A percentile compares a stretch with the other conserved stretches of the same genome.
Conservation (phyloP, 352 stramenopile species). For the Globisporangium heterothallicum region DNA sequence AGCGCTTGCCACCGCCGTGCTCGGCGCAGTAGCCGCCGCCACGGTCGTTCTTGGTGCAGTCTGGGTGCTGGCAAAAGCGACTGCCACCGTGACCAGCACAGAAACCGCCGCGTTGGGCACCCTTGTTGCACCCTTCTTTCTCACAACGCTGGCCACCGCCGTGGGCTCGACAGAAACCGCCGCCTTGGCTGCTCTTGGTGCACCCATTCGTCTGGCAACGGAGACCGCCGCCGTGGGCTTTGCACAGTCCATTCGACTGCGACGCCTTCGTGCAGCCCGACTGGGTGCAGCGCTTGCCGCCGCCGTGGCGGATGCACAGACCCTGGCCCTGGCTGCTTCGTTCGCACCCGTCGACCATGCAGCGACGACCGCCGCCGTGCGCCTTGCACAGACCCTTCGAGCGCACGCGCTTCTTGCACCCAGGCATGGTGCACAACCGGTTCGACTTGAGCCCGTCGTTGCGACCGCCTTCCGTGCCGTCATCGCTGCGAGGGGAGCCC, state of each 20-base stretch:
- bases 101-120: conserved; percentile 71
- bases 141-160: conserved; percentile 80
- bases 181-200: conserved; percentile 79
- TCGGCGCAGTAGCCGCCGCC: conserved; percentile 82
- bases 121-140: conserved; percentile 81
- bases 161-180: conserved; percentile 81
- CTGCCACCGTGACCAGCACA: conserved; percentile 79
- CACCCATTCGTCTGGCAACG: conserved; percentile 70
- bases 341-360: conserved; percentile 78
- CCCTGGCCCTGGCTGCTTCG: conserved; percentile 78
- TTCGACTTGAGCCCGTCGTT: conserved; percentile 74
- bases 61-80: conserved; percentile 76
- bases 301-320: conserved; percentile 78
- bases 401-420: conserved; percentile 80
- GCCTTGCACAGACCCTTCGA: conserved; percentile 84
- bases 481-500: conserved; percentile 13
- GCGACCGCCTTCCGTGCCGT: conserved; percentile 18
- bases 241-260: conserved; percentile 83
- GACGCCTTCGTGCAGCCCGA: conserved; percentile 74
- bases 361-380: conserved; percentile 70
- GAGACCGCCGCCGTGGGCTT: conserved; percentile 74
- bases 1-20: conserved; percentile 82
- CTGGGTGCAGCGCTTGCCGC: conserved; percentile 76
- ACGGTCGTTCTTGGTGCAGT: conserved; percentile 86
- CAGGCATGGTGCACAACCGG: conserved; percentile 74